These are phyloP conservation scores for Helenozyma baotianmanensis DNA, from an alignment of 805 yeast genomes.

Conservation along the genomic window DNA sequence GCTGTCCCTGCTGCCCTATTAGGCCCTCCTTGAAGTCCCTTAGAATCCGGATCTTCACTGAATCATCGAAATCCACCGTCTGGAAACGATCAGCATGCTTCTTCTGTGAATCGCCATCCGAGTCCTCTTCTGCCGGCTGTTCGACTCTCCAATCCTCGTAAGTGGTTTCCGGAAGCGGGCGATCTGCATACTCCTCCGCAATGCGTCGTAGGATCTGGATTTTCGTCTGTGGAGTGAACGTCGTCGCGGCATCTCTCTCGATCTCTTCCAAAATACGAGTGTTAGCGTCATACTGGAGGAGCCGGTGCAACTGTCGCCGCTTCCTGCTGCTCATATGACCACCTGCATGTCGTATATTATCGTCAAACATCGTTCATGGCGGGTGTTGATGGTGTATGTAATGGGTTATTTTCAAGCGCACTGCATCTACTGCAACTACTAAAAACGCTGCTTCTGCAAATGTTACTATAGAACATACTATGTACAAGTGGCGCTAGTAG, in stretches of 20 bases:
- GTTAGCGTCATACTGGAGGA: slow-evolving; percentile 5
- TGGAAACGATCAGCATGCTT: too few relatives aligned
- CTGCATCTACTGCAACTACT: too few relatives aligned
- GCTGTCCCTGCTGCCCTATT: background rate
- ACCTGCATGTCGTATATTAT: slow-evolving; percentile 1
- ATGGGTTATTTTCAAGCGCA: too few relatives aligned
- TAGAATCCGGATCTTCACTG: slow-evolving; percentile 2
- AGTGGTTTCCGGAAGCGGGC: slow-evolving; percentile 11
- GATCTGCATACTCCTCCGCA: slow-evolving; percentile 6
- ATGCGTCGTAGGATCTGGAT: slow-evolving; percentile 15
- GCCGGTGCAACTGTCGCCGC: slow-evolving; percentile 6
- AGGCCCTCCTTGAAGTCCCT: slow-evolving; percentile 1
- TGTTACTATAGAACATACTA: too few relatives aligned
- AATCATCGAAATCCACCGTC: slow-evolving; percentile 3
- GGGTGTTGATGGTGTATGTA: too few relatives aligned
- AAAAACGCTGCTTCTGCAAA: too few relatives aligned
- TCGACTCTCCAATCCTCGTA: slow-evolving; percentile 14
- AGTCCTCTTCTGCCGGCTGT: too few relatives aligned
- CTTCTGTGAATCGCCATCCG: too few relatives aligned
- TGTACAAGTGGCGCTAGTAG: too few relatives aligned
- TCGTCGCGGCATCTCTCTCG: slow-evolving; percentile 7
- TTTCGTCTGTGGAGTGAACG: slow-evolving; percentile 9
- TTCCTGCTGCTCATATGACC: slow-evolving; percentile 4
- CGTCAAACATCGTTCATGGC: slow-evolving; percentile 16
- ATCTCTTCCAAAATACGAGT: slow-evolving; percentile 2